Conservation (phyloP, 257 asterid species). For the Cinchona pubescens region DNA sequence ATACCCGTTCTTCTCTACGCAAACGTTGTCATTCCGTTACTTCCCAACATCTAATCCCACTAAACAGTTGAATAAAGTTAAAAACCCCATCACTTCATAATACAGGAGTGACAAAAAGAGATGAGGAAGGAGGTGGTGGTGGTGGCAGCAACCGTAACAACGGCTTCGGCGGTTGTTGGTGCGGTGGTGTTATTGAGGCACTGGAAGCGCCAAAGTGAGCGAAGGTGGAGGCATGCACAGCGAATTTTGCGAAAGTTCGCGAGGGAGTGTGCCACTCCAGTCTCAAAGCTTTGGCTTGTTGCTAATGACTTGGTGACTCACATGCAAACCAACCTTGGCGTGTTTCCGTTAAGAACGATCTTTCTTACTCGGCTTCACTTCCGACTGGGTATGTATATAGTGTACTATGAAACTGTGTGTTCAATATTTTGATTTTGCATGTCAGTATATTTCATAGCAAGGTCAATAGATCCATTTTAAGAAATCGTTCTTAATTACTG, state of each 20-base stretch:
- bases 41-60: too few species aligned
- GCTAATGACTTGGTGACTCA: constrained; percentile 53
- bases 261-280: constrained; percentile 59
- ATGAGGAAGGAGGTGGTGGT: constrained; percentile 54
- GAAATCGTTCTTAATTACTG: too few species aligned
- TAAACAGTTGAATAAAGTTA: too few species aligned
- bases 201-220: constrained; percentile 44
- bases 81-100: too few species aligned
- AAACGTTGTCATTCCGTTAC: too few species aligned
- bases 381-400: constrained; percentile 81
- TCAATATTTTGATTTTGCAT: background rate
- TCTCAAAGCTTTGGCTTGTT: constrained; percentile 50
- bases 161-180: constrained; percentile 42
- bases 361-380: constrained; percentile 43
- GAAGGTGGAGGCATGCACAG: constrained; percentile 46
- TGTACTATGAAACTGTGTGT: too few species aligned
- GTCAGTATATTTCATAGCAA: too few species aligned
- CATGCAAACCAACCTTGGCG: constrained; percentile 44
- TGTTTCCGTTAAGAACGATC: too few species aligned
- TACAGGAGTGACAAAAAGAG: background rate
- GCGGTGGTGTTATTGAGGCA: constrained; percentile 35
- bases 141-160: constrained; percentile 37
- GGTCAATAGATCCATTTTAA: too few species aligned
- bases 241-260: constrained; percentile 63
- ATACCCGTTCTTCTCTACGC: too few species aligned